Evolutionary conservation across 306 rosid species (phyloP).

Genomic region (Cucurbita argyrosperma): DNA sequence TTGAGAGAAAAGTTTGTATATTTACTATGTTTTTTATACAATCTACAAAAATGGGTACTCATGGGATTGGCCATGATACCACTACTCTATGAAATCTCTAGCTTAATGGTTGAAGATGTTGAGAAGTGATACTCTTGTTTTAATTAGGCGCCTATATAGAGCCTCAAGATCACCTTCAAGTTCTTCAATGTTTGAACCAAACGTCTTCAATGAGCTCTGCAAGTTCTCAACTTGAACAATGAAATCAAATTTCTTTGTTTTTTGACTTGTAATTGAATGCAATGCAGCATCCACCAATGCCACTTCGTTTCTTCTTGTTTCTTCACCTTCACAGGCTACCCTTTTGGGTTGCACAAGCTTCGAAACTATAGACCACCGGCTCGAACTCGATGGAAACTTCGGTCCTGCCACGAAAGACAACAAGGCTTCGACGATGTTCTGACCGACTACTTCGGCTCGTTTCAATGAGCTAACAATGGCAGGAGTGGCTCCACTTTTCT

Average conservation of each 20-base stretch:
- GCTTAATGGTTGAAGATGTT: conserved; percentile 16
- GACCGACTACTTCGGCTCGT: conserved; percentile 8
- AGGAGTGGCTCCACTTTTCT: not conserved
- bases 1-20: not conserved
- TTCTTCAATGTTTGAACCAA: conserved; percentile 17
- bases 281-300: conserved; percentile 9
- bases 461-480: conserved; percentile 7
- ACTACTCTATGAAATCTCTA: not conserved
- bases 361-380: conserved; percentile 16
- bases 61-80: not conserved
- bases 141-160: conserved; percentile 17
- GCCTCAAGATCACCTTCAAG: conserved; percentile 13
- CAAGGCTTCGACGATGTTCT: conserved; percentile 4
- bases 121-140: conserved; percentile 25
- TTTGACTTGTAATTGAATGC: not conserved
- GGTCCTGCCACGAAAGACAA: conserved; percentile 9
- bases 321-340: conserved; percentile 10
- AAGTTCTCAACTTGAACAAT: not conserved
- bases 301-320: conserved; percentile 7
- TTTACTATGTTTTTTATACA: not conserved
- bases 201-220: not conserved
- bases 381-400: not conserved
- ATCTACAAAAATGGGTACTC: conserved; percentile 1
- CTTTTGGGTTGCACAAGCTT: conserved; percentile 18
- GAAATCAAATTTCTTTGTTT: not conserved